phyloP scores from a whole-genome alignment of 495 filamentous ascomycete species.

The Penicillium egyptiacum region DNA sequence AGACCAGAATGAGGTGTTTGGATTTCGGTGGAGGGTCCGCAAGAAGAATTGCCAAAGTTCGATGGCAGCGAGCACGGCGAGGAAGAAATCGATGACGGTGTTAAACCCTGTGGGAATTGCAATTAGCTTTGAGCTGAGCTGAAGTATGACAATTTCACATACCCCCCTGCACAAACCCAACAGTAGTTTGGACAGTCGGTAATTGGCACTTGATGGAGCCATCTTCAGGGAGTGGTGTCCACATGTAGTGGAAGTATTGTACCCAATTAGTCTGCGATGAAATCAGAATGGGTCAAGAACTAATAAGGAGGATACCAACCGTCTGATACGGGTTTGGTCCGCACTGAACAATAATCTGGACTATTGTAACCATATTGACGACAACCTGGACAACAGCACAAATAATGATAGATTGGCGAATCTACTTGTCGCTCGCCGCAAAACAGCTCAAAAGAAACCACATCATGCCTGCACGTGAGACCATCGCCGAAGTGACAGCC shows the following conservation, averaged over 20 bases:
- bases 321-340: constrained; percentile 37
- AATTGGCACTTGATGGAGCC: constrained; percentile 38
- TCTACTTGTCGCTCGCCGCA: constrained; percentile 29
- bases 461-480: constrained; percentile 43
- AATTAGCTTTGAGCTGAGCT: neutral
- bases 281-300: constrained; percentile 6
- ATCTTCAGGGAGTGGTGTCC: constrained; percentile 37
- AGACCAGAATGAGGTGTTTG: constrained; percentile 27
- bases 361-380: constrained; percentile 34
- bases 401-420: constrained; percentile 30
- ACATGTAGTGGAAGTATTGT: constrained; percentile 44
- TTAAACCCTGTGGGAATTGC: constrained; percentile 30
- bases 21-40: constrained; percentile 31
- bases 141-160: neutral
- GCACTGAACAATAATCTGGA: constrained; percentile 41
- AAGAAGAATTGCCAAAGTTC: constrained; percentile 41
- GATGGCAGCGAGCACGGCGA: constrained; percentile 34
- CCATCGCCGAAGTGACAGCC: constrained; percentile 48
- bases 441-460: constrained; percentile 42
- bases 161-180: constrained; percentile 43
- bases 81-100: constrained; percentile 34
- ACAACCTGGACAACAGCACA: constrained; percentile 38
- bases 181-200: constrained; percentile 33
- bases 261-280: constrained; percentile 27
- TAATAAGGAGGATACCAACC: constrained; percentile 8